Evolutionary conservation across 768 basidiomycete genomes (phyloP).

Genomic region (Leccinum arenicola): DNA sequence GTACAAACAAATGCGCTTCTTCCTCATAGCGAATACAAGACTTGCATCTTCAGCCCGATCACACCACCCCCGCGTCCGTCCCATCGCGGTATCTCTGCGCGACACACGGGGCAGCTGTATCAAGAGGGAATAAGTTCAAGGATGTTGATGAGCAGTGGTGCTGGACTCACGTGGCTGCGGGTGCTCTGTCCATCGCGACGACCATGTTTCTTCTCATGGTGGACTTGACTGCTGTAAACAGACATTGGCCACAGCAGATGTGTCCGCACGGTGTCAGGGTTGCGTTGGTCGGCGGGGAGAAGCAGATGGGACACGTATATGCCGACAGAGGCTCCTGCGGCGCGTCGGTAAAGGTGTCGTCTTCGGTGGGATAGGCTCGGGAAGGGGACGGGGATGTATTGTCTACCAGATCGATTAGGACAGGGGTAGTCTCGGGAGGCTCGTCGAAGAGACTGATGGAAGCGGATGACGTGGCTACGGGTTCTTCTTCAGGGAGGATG

Average conservation of each 20-base stretch:
- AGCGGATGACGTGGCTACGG: not conserved
- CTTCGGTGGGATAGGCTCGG: not conserved
- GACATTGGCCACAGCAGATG: conserved; percentile 71
- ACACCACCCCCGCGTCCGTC: conserved; percentile 70
- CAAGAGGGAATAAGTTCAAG: not conserved
- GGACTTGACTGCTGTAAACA: conserved; percentile 70
- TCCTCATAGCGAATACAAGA: conserved; percentile 26
- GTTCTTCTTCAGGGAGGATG: not conserved
- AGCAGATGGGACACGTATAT: conserved; percentile 82
- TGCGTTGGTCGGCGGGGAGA: conserved; percentile 70
- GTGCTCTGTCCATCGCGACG: conserved; percentile 30
- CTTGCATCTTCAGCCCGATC: conserved; percentile 50
- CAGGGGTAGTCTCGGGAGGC: not conserved
- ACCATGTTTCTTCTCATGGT: conserved; percentile 48
- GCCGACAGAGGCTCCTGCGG: conserved; percentile 41
- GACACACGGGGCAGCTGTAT: conserved; percentile 65
- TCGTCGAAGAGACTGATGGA: conserved; percentile 6
- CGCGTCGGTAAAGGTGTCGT: not conserved
- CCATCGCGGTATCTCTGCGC: conserved; percentile 64
- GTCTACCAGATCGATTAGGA: not conserved
- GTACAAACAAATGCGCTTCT: conserved; percentile 12
- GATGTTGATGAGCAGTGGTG: not conserved
- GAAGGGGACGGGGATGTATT: not conserved
- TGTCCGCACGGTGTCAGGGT: conserved; percentile 81
- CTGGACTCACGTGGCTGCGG: conserved; percentile 38